A percentile compares a stretch with the other conserved stretches of the same genome.
Conservation (phyloP, 768 basidiomycete genomes). For the Tricholoma matsutake region DNA sequence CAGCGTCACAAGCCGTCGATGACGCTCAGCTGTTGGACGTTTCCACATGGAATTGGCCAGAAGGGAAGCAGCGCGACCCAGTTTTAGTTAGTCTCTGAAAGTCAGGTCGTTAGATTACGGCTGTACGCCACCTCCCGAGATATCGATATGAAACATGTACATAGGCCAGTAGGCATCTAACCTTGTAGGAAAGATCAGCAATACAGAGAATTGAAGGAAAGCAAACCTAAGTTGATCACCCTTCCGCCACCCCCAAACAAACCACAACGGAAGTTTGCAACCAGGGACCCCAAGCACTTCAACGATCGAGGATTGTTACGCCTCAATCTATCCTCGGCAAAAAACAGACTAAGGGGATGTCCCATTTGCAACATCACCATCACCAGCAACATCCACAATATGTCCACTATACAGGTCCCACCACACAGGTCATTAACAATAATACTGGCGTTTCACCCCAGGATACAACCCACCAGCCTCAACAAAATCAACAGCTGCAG, state of each 20-base stretch:
- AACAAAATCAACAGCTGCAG: conserved; percentile 23
- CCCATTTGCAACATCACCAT: conserved; percentile 38
- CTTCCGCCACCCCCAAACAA: conserved; percentile 6
- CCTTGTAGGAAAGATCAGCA: no score
- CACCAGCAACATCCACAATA: conserved; percentile 32
- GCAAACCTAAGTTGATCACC: no score
- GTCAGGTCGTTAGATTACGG: no score
- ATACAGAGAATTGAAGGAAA: no score
- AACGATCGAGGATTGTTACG: conserved; percentile 26
- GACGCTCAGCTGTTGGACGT: no score
- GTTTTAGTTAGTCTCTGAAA: no score
- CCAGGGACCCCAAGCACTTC: conserved; percentile 38
- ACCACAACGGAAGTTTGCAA: conserved; percentile 3
- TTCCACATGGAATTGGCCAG: no score
- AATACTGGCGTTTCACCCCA: conserved; percentile 23
- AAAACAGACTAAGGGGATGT: conserved; percentile 32
- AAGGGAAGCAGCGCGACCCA: no score
- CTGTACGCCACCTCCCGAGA: no score
- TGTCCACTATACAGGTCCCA: conserved; percentile 35
- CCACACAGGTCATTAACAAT: conserved; percentile 17
- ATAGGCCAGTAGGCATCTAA: no score
- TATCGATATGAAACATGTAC: no score
- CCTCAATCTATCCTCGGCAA: conserved; percentile 19
- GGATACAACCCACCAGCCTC: conserved; percentile 26
- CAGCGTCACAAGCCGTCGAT: no score